Evolutionary conservation across 1,284 basidiomycete species (phyloP), one percentile per base, ranked within the genome.

Genomic region (Inonotus hispidus): DNA sequence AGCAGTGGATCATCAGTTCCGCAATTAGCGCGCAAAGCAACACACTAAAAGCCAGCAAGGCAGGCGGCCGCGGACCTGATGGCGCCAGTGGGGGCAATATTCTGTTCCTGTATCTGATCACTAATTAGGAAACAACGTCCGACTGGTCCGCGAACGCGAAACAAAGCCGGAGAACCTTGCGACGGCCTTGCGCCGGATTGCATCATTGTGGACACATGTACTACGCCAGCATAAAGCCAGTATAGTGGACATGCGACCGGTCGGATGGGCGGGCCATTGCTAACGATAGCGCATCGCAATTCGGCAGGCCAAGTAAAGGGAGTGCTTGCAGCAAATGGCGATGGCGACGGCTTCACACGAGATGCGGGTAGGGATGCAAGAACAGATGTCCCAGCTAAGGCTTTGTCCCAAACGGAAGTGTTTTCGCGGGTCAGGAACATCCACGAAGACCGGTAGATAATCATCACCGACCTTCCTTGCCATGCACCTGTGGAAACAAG

Each of bases 11-110:
- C 25, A 49, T 23, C 21, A 29, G 10, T 32, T 32, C 47, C 47
- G 47, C 47, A 49, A 29, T 49, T 49, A 49, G 47, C 47, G 47
- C 47, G 23, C 47, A 23, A n/a, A 29, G 47, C 47, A 29, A 49
- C 27, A 16, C 7, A 21, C 19, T 25, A 23, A 49, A 32, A 11
- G 29, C 21, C 11, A 27, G 27, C 27, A 52, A 32, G 11, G 16
- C 50, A 52, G 50, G 50, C 50, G 50, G 50, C 50, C 50, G 50
- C 50, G 50, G 50, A 35, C 27, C 50, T 52, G 50, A 52, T 52
- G 11, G 50, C 50, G 50, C 50, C 50, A 52, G 32, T 27, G 5
- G 8, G 16, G 50, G 25, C 50, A 35, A 35, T 27, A 52, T 52
- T 32, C 32, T 52, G 50, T 52, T 13, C 50, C 50, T 35, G 16